A percentile compares a stretch with the other conserved stretches of the same genome.
These are phyloP conservation scores for Diplocarpon mali DNA, from an alignment of 2,329 filamentous ascomycete species.

Conservation along the genomic window DNA sequence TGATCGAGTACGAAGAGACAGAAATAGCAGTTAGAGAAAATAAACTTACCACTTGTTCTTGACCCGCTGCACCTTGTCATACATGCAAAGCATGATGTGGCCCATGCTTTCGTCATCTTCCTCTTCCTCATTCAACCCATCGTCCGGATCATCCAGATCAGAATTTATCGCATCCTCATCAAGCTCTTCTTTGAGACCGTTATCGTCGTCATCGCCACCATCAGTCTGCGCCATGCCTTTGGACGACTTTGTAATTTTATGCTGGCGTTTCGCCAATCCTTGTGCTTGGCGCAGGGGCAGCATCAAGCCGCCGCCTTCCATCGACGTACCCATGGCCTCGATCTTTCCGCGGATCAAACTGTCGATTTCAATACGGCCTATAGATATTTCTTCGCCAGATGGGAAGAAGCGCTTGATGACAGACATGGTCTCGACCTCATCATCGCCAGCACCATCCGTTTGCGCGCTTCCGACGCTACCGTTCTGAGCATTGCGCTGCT, in stretches of 20 bases:
- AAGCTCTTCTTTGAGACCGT: slow-evolving; percentile 45
- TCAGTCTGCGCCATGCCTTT: slow-evolving; percentile 41
- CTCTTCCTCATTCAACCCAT: slow-evolving; percentile 71
- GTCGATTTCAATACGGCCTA: slow-evolving; percentile 55
- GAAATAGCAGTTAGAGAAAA: background rate
- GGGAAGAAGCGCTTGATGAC: slow-evolving; percentile 47
- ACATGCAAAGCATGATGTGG: slow-evolving; percentile 96
- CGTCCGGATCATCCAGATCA: slow-evolving; percentile 89
- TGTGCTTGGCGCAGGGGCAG: slow-evolving; percentile 43
- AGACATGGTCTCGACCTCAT: slow-evolving; percentile 42
- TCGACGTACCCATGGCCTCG: slow-evolving; percentile 50
- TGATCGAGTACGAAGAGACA: background rate
- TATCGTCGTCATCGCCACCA: slow-evolving; percentile 43
- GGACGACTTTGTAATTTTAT: slow-evolving; percentile 17
- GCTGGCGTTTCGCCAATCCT: slow-evolving; percentile 30
- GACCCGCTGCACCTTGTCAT: slow-evolving; percentile 96
- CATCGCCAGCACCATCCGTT: slow-evolving; percentile 61
- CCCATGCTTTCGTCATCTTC: slow-evolving; percentile 76
- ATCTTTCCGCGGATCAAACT: slow-evolving; percentile 58
- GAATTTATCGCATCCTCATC: slow-evolving; percentile 98
- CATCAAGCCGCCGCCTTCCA: slow-evolving; percentile 70
- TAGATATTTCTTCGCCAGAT: slow-evolving; percentile 42
- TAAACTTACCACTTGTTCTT: slow-evolving; percentile 84
- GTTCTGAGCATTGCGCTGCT: slow-evolving; percentile 25
- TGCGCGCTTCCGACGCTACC: slow-evolving; percentile 44